These are phyloP conservation scores for Rhizopogon roseolus DNA, from an alignment of 768 basidiomycete species.

Conservation along the genomic window DNA sequence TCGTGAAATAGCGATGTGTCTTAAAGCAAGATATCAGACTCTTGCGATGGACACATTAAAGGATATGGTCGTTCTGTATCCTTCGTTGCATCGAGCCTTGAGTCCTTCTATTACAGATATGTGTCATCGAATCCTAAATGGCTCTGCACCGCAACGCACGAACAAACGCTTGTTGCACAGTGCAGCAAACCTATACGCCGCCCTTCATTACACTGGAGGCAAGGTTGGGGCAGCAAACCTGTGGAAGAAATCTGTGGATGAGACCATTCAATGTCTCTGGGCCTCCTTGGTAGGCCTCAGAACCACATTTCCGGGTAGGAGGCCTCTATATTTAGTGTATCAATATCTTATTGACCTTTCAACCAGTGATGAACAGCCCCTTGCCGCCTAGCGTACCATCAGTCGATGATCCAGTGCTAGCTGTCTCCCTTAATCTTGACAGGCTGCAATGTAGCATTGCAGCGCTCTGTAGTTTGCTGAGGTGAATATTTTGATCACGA, in stretches of 20 bases:
- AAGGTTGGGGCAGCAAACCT: slow-evolving; percentile 68
- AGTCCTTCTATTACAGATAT: slow-evolving; percentile 48
- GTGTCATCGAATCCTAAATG: slow-evolving; percentile 52
- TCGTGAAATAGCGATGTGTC: background rate
- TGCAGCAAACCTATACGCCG: slow-evolving; percentile 54
- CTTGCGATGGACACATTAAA: slow-evolving; percentile 44
- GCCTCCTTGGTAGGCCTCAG: slow-evolving; percentile 52
- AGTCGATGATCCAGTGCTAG: slow-evolving; percentile 42
- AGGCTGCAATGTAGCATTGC: slow-evolving; percentile 50
- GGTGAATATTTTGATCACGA: slow-evolving; percentile 29
- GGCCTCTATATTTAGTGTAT: background rate
- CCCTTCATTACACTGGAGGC: slow-evolving; percentile 69
- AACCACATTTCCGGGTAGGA: slow-evolving; percentile 45
- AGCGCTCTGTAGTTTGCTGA: slow-evolving; percentile 51
- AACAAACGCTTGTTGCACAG: slow-evolving; percentile 36
- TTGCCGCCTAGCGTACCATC: slow-evolving; percentile 11
- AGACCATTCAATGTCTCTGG: slow-evolving; percentile 63
- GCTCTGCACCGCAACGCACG: slow-evolving; percentile 41
- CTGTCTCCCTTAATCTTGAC: slow-evolving; percentile 55
- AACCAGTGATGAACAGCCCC: slow-evolving; percentile 9
- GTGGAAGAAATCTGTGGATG: slow-evolving; percentile 76
- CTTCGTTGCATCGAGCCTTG: slow-evolving; percentile 57
- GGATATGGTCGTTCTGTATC: slow-evolving; percentile 59
- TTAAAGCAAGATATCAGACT: slow-evolving; percentile 28
- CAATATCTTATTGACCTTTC: background rate